phyloP scores from a whole-genome alignment of 1,139 yeast genomes.

The Geotrichum bryndzae region DNA sequence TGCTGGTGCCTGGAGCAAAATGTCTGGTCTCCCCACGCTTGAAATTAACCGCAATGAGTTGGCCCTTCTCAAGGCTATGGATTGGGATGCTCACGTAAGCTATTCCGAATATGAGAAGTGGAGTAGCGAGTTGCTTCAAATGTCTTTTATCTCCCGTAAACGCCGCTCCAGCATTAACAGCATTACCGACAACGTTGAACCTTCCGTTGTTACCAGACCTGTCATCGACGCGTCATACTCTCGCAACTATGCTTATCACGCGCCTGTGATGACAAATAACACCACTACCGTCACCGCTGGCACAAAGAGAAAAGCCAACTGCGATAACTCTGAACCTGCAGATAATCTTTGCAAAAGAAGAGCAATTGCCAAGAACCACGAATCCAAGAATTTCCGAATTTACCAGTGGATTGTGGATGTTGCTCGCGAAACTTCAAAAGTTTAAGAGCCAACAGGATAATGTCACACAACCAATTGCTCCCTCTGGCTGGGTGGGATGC shows the following conservation, averaged over 20 bases:
- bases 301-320: neutral
- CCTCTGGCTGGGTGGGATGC: neutral
- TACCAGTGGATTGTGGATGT: slow-evolving; percentile 2
- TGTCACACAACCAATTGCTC: neutral
- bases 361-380: neutral
- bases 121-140: slow-evolving; percentile 32
- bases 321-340: neutral
- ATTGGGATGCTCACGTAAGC: slow-evolving; percentile 52
- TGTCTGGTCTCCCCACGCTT: slow-evolving; percentile 53
- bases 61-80: slow-evolving; percentile 47
- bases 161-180: neutral
- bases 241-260: neutral
- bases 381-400: neutral
- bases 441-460: neutral
- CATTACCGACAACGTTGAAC: neutral
- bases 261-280: neutral
- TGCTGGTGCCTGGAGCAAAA: slow-evolving; percentile 67
- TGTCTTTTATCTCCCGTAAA: neutral
- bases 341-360: neutral
- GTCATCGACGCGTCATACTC: neutral
- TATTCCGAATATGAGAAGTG: slow-evolving; percentile 49
- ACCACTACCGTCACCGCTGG: neutral
- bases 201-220: neutral
- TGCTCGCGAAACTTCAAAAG: neutral
- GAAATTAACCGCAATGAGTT: slow-evolving; percentile 52